Evolutionary conservation across 768 basidiomycete species (phyloP).

Genomic region (Psilocybe subaeruginosa): DNA sequence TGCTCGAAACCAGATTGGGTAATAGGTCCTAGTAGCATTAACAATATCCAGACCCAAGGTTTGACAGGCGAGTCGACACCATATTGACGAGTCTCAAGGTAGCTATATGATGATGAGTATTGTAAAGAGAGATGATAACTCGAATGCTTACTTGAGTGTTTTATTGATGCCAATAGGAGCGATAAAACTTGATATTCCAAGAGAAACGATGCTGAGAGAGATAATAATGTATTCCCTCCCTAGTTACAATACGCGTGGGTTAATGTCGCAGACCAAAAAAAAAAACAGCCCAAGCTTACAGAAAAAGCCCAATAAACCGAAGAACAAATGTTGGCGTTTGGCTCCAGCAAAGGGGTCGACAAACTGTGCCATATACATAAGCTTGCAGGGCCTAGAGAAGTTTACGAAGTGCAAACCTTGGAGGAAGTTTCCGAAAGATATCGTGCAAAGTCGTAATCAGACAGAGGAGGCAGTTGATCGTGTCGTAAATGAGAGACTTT

Average conservation of each 20-base stretch:
- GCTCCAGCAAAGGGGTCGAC: too few relatives aligned
- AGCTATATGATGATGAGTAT: constrained; percentile 11
- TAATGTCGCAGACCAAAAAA: neutral
- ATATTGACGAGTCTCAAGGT: constrained; percentile 22
- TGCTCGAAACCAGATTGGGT: constrained; percentile 49
- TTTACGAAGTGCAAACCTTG: neutral
- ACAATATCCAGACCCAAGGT: constrained; percentile 72
- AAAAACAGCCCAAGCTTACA: neutral
- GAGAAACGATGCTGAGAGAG: constrained; percentile 28
- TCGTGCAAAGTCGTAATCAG: constrained; percentile 50
- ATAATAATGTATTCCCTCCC: constrained; percentile 36
- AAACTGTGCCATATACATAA: too few relatives aligned
- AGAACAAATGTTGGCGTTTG: too few relatives aligned
- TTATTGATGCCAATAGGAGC: constrained; percentile 45
- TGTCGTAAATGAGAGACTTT: constrained; percentile 42
- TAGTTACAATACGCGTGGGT: constrained; percentile 29
- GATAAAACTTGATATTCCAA: constrained; percentile 33
- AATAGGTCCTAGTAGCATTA: constrained; percentile 52
- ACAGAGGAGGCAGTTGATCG: constrained; percentile 61
- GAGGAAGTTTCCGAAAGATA: constrained; percentile 2
- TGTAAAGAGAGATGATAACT: neutral
- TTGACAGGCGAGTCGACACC: constrained; percentile 40
- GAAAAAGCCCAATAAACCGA: neutral
- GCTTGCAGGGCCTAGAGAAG: too few relatives aligned
- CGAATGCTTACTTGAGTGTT: constrained; percentile 35